Evolutionary conservation across 164 flowering plant species (phyloP), one percentile per base, ranked within the genome.

Genomic region (Liriodendron chinense): DNA sequence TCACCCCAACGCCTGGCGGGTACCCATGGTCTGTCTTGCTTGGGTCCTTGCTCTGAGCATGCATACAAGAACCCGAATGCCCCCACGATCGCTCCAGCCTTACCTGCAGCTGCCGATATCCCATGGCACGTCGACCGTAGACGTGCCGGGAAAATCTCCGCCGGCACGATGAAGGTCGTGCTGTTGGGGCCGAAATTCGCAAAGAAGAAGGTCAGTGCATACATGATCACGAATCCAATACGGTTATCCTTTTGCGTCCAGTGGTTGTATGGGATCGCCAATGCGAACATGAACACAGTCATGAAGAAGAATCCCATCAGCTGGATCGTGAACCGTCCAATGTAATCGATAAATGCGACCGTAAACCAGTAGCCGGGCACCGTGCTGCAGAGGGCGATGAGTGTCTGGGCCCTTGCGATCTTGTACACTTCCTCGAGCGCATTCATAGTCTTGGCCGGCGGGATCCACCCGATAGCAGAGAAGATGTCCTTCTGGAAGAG

Each of bases 81-180:
- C 62, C 87, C 85, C 5, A 85, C 74, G 1, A 85, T 85, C 20
- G 85, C 85, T 56, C 87, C 87, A 1, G 84, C 84, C 71, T 85
- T 85, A 8, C 87, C 87, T 0, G 85, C 66, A 1, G 85, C 87
- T 0, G 85, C 85, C 0, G 87, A 85, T 20, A 85, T 85, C n/a
- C 85, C 87, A 47, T 83, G 87, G 65, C 87, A 85, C 1, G 87
- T 85, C 1, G 85, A 77, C 43, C 87, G 65, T 5, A 85, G 76
- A 70, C 87, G 81, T 1, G 86, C 86, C 0, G 86, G 87, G 72
- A 85, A 85, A 24, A 85, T 79, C 78, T 85, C 87, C 0, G 85
- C 85, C 1, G 87, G 87, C 1, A 84, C 87, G 13, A 84, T 80
- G 67, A 84, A 83, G 3, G 85, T 84, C 1, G 87, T 84, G 25